These are phyloP conservation scores for Crithidia brevicula DNA, from an alignment of 208 protist genomes.

Conservation along the genomic window DNA sequence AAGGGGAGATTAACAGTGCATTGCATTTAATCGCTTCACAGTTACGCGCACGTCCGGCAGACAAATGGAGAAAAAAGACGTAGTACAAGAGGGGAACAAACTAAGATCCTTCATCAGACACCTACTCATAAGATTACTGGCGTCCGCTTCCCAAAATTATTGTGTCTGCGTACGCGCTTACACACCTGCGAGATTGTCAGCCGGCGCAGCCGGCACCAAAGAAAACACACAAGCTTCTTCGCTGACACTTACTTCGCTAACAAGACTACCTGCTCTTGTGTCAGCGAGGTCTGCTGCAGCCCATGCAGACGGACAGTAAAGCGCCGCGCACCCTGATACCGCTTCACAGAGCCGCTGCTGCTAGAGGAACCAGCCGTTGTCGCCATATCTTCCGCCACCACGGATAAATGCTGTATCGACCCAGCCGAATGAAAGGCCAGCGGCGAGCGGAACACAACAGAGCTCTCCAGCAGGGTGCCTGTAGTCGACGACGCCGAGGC, in stretches of 20 bases:
- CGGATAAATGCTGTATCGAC: conserved; percentile 31
- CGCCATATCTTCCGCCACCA: conserved; percentile 40
- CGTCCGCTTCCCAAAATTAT: no score
- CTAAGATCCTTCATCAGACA: no score
- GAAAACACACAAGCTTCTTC: not conserved
- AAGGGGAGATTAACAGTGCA: not conserved
- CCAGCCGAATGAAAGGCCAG: conserved; percentile 39
- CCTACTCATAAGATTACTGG: no score
- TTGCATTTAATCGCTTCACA: conserved; percentile 11
- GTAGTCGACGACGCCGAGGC: not conserved
- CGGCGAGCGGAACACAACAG: conserved; percentile 26
- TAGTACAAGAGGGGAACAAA: not conserved
- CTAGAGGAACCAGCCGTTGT: conserved; percentile 26
- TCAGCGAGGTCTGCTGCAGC: conserved; percentile 58
- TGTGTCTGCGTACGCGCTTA: no score
- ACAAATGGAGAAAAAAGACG: not conserved
- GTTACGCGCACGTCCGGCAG: conserved; percentile 4
- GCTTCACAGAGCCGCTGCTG: conserved; percentile 38
- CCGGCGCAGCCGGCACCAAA: not conserved
- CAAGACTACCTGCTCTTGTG: conserved; percentile 55
- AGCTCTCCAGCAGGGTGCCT: conserved; percentile 6
- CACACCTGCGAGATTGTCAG: not conserved
- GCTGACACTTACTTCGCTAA: conserved; percentile 19
- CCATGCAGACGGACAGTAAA: conserved; percentile 57
- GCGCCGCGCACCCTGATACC: conserved; percentile 32